A percentile compares a stretch with the other conserved stretches of the same genome.
Evolutionary conservation across 2,329 filamentous ascomycete species (phyloP).

Genomic region (Penicillium sp.): DNA sequence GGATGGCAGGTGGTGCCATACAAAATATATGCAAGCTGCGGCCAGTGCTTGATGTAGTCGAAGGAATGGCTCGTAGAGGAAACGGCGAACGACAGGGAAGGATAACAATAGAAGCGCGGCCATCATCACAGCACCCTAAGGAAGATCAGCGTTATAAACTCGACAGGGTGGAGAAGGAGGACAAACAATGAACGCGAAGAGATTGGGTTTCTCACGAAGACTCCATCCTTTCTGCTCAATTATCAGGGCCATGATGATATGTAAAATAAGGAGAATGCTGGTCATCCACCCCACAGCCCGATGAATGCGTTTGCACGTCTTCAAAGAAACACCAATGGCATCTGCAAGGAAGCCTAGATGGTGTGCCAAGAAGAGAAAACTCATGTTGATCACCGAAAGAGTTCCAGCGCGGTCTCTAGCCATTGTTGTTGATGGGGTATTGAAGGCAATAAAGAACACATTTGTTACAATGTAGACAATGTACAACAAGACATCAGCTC

Average conservation of each 20-base stretch:
- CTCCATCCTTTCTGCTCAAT: conserved; percentile 13
- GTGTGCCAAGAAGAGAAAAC: conserved; percentile 21
- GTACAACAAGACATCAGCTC: conserved; percentile 16
- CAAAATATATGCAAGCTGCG: conserved; percentile 19
- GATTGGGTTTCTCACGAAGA: conserved; percentile 15
- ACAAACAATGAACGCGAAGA: conserved; percentile 21
- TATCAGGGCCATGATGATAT: conserved; percentile 17
- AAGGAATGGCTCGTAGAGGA: conserved; percentile 20
- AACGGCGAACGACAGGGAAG: conserved; percentile 14
- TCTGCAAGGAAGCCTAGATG: conserved; percentile 20
- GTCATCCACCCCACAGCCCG: conserved; percentile 21
- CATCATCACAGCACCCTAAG: conserved; percentile 17
- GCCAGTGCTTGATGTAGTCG: conserved; percentile 24
- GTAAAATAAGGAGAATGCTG: conserved; percentile 5
- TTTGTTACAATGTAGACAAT: conserved; percentile 15
- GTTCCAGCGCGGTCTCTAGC: conserved; percentile 19
- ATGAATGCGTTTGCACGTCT: conserved; percentile 18
- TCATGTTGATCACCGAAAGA: conserved; percentile 21
- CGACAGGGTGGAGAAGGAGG: conserved; percentile 1
- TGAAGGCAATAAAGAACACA: conserved; percentile 20
- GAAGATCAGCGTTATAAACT: conserved; percentile 9
- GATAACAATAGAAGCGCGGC: conserved; percentile 16
- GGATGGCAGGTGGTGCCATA: conserved; percentile 22
- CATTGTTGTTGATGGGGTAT: conserved; percentile 10
- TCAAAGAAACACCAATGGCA: conserved; percentile 18